Evolutionary conservation across 2,329 filamentous ascomycete species (phyloP), one percentile per base, ranked within the genome.

Genomic region (Botrytis deweyae): DNA sequence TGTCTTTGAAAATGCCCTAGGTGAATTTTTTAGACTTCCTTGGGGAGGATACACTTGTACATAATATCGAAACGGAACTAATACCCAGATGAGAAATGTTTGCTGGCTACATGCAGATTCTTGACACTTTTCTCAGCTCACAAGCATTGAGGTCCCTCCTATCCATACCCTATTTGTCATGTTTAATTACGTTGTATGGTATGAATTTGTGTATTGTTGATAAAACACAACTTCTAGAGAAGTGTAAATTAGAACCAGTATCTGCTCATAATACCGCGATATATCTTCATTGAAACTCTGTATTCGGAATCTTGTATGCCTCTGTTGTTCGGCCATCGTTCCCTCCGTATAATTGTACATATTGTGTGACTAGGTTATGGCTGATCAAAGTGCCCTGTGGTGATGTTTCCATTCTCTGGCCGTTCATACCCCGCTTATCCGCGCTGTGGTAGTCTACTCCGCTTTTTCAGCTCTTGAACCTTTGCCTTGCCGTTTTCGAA

Each of bases 31-130:
- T 8, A 29, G 52, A 29, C 52, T 29, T 4, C 6, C 1, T 16
- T 18, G n/a, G 6, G 14, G 4, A 8, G 14, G 2, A 29, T 29
- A 29, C 7, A 58, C n/a, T 18, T 58, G n/a, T 29, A 58, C 9
- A 29, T 3, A 29, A 4, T 9, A 58, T 29, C 3, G 14, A 18
- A 29, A 5, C 12, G 6, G 14, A 55, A 55, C 10, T 55, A 29
- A 18, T 55, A 0, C 6, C 0, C 1, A 29, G 3, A 1, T 3
- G 52, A 7, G 1, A 29, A 8, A 29, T 16, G n/a, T 0, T 29
- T 29, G 7, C 14, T 29, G 52, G n/a, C 6, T 55, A 29, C 14
- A 29, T 29, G 14, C 52, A 55, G 7, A 1, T 55, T 55, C n/a
- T 55, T 55, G n/a, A 9, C 18, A 16, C 14, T 29, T 29, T 29